Evolutionary conservation across 2,329 filamentous ascomycete genomes (phyloP).

Genomic region (Curvularia spicifera): DNA sequence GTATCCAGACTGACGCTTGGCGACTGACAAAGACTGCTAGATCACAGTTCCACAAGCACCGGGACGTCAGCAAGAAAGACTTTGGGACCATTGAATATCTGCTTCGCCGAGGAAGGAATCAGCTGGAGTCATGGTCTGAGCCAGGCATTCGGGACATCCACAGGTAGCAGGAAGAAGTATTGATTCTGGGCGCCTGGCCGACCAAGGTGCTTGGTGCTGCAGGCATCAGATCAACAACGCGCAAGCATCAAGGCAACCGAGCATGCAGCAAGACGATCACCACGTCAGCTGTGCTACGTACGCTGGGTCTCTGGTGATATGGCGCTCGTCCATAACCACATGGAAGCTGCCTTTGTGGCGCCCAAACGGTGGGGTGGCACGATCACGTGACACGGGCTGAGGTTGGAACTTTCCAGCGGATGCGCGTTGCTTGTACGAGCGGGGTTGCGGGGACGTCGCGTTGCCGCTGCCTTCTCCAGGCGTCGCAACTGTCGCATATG

Average conservation of each 20-base stretch:
- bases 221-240: conserved; percentile 11
- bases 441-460: conserved; percentile 1
- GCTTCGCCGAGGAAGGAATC: conserved; percentile 78
- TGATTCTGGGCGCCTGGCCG: neutral
- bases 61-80: conserved; percentile 77
- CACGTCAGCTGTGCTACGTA: neutral
- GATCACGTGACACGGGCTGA: conserved; percentile 24
- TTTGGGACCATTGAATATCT: conserved; percentile 87
- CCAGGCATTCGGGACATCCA: conserved; percentile 74
- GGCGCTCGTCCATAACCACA: neutral
- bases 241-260: neutral
- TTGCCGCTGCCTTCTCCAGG: conserved; percentile 2
- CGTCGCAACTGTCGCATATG: conserved; percentile 8
- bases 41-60: conserved; percentile 76
- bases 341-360: neutral
- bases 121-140: conserved; percentile 81
- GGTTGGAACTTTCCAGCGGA: conserved; percentile 15
- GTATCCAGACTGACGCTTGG: neutral
- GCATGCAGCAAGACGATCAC: conserved; percentile 1
- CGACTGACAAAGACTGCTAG: conserved; percentile 52
- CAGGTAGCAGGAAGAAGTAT: conserved; percentile 11
- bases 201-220: neutral
- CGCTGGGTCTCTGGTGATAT: conserved; percentile 3
- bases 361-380: neutral
- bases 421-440: conserved; percentile 6